These are phyloP conservation scores for Aaosphaeria pasadenensis DNA, from an alignment of 2,329 filamentous ascomycete genomes.

Conservation along the genomic window DNA sequence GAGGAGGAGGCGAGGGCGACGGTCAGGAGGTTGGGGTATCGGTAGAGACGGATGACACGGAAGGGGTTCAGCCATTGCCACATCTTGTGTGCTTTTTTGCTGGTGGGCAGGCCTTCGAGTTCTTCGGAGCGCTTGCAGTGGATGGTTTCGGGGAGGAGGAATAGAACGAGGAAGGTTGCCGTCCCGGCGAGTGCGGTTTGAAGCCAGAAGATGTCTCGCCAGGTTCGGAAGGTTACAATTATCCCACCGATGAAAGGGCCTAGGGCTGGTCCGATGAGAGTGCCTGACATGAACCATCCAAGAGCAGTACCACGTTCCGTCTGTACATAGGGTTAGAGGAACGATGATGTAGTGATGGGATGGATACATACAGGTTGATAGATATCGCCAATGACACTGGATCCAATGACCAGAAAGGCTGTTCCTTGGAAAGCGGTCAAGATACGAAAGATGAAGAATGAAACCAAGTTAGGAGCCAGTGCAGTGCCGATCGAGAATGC, in stretches of 20 bases:
- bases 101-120: constrained; percentile 52
- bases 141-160: constrained; percentile 71
- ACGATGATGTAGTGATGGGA: background rate
- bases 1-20: constrained; percentile 55
- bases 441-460: constrained; percentile 72
- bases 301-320: constrained; percentile 70
- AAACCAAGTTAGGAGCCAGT: constrained; percentile 65
- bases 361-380: constrained; percentile 36
- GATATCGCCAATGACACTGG: constrained; percentile 63
- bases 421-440: constrained; percentile 74
- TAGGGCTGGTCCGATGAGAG: constrained; percentile 62
- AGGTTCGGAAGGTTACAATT: constrained; percentile 70
- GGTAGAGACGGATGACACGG: constrained; percentile 61
- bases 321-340: constrained; percentile 37
- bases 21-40: constrained; percentile 65
- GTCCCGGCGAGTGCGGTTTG: constrained; percentile 66
- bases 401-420: constrained; percentile 69
- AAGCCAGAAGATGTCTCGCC: constrained; percentile 76
- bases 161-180: constrained; percentile 58
- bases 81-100: constrained; percentile 53
- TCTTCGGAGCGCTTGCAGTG: constrained; percentile 63
- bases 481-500: constrained; percentile 70
- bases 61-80: constrained; percentile 65
- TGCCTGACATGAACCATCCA: constrained; percentile 70
- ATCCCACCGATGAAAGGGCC: constrained; percentile 72